A percentile compares a stretch with the other conserved stretches of the same genome.
Evolutionary conservation across 495 filamentous ascomycete species (phyloP).

Genomic region (Aspergillus incahuasiensis): DNA sequence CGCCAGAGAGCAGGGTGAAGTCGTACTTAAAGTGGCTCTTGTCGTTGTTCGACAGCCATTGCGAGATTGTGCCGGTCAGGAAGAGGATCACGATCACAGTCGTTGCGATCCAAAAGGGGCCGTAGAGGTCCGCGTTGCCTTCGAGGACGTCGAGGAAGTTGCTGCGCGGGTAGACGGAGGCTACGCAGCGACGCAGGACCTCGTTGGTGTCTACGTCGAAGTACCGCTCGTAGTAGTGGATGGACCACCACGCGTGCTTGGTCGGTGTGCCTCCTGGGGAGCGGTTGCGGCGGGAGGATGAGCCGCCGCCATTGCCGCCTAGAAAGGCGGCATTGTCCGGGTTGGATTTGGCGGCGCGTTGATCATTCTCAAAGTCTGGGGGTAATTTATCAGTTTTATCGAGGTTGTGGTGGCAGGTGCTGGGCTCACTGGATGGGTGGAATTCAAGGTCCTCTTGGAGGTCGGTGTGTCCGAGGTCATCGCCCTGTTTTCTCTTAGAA

Average conservation of each 20-base stretch:
- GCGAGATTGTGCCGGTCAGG: conserved; percentile 87
- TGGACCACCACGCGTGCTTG: conserved; percentile 86
- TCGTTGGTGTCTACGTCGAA: conserved; percentile 95
- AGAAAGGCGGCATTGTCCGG: conserved; percentile 57
- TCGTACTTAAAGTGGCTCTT: conserved; percentile 74
- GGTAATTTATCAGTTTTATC: not conserved
- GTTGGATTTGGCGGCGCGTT: conserved; percentile 54
- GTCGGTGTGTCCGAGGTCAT: conserved; percentile 88
- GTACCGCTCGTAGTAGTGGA: conserved; percentile 94
- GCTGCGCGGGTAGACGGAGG: conserved; percentile 77
- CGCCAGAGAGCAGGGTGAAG: conserved; percentile 76
- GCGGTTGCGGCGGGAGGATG: conserved; percentile 39
- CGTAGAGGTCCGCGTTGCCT: conserved; percentile 95
- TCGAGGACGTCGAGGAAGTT: conserved; percentile 97
- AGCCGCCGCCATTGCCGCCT: conserved; percentile 54
- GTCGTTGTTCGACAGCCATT: conserved; percentile 65
- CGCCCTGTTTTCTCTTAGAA: conserved; percentile 57
- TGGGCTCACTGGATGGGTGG: conserved; percentile 73
- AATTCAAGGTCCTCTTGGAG: conserved; percentile 99
- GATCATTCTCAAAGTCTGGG: conserved; percentile 54
- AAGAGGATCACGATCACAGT: conserved; percentile 96
- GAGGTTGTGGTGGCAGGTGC: not conserved
- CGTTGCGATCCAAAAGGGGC: conserved; percentile 96
- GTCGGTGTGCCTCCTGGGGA: conserved; percentile 47
- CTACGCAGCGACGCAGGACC: conserved; percentile 76